Evolutionary conservation across 129 eudicot genomes (phyloP).

Genomic region (Apium graveolens): DNA sequence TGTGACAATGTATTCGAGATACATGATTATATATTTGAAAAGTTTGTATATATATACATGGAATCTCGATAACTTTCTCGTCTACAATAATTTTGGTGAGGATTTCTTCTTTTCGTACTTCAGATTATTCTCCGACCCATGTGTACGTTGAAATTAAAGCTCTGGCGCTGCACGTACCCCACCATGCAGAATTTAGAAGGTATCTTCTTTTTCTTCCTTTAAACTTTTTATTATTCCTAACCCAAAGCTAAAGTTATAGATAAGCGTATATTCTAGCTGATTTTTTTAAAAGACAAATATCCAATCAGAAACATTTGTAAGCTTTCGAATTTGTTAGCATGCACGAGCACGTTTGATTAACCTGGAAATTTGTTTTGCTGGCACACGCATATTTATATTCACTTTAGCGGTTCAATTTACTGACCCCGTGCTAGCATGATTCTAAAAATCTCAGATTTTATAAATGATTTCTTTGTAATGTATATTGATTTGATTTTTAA

Average conservation of each 20-base stretch:
- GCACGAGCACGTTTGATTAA: too few relatives aligned
- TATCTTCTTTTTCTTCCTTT: conserved; percentile 25
- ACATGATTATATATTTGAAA: conserved; percentile 7
- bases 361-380: too few relatives aligned
- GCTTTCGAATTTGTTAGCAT: too few relatives aligned
- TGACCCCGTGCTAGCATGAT: too few relatives aligned
- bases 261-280: not conserved
- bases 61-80: conserved; percentile 44
- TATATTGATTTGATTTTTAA: too few relatives aligned
- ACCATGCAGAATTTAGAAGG: conserved; percentile 36
- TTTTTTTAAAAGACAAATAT: not conserved
- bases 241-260: conserved; percentile 28
- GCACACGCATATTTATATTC: too few relatives aligned
- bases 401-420: too few relatives aligned
- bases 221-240: conserved; percentile 39
- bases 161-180: conserved; percentile 17
- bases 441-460: too few relatives aligned
- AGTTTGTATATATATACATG: conserved; percentile 20
- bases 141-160: conserved; percentile 19
- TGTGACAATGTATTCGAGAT: not conserved
- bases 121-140: conserved; percentile 26
- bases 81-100: conserved; percentile 33
- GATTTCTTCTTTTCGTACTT: conserved; percentile 27
- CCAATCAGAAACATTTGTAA: too few relatives aligned
- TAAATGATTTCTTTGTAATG: too few relatives aligned